Evolutionary conservation across 2,329 filamentous ascomycete genomes (phyloP), one percentile per base, ranked within the genome.

Genomic region (Trichoderma simmonsii): DNA sequence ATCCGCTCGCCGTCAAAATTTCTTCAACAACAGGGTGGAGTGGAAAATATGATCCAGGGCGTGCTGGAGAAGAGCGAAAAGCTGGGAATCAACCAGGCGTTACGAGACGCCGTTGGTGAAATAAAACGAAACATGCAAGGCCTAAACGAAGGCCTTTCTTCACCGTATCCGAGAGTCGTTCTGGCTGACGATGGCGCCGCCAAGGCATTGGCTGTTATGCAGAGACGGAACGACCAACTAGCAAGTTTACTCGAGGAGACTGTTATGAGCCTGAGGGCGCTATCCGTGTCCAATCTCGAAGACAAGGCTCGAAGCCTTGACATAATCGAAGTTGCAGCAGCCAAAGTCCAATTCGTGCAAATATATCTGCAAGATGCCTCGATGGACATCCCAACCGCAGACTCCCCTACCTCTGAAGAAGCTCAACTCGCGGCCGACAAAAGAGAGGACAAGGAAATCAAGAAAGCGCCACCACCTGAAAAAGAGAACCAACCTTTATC

Each of bases 91-190:
- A 94, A 94, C 78, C 91, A 92, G 79, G 92, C 91, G 0, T 89
- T 96, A 7, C 88, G 93, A n/a, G 92, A 93, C 75, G 93, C 93
- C 21, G 88, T 96, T 78, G 91, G 90, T 9, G 93, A 97, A 80
- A 91, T 95, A 64, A 88, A 89, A 73, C 92, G 92, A 77, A 94
- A 94, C 75, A 89, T 95, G 75, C 88, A 92, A 77, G 87, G 87
- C 34, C 85, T 92, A 36, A 91, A 93, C 74, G 87, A 89, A 71
- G 83, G 85, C 3, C 83, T 86, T 36, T 84, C 82, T 34, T 79
- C 82, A 15, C 81, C 81, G 65, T 79, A 81, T 7, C 78, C 80
- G 12, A 80, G 79, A 57, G 79, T 81, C 54, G 74, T 82, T 1
- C 78, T 83, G 26, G 76, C 76, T 3, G 82, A 84, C 15, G 78